phyloP scores from a whole-genome alignment of 257 asterid species.

The Rhazya stricta region DNA sequence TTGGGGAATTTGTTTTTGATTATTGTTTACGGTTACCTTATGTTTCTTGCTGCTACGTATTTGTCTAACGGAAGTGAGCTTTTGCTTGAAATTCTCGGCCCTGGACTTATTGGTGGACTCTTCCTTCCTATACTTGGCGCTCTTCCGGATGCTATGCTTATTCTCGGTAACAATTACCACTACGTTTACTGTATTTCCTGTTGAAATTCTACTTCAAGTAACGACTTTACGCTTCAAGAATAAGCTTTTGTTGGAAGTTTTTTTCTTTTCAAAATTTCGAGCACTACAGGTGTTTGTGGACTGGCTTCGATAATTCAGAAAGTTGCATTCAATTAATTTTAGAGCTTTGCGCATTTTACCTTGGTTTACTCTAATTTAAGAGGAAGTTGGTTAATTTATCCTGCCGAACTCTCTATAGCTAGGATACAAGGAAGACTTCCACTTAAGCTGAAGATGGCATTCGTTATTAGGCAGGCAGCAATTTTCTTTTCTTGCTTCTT shows the following conservation, averaged over 20 bases:
- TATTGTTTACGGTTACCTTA: constrained; percentile 68
- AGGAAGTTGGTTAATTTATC: neutral
- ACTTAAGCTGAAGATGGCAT: neutral
- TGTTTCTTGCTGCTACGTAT: constrained; percentile 75
- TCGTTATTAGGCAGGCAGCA: neutral
- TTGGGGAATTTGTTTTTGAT: constrained; percentile 69
- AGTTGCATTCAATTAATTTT: neutral
- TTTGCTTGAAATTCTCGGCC: constrained; percentile 83
- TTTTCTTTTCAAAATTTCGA: neutral
- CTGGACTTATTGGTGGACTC: constrained; percentile 84
- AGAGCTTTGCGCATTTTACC: neutral
- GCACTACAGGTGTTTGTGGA: neutral
- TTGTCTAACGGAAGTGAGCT: constrained; percentile 78
- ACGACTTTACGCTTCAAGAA: neutral
- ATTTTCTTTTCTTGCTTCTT: neutral
- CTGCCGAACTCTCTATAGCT: neutral
- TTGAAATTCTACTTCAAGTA: neutral
- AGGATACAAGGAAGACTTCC: neutral
- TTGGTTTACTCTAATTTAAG: neutral
- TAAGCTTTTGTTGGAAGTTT: neutral
- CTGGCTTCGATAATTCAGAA: neutral
- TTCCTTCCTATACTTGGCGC: constrained; percentile 89
- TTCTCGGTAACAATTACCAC: constrained; percentile 43
- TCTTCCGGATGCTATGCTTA: constrained; percentile 94
- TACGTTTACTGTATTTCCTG: neutral